A percentile compares a stretch with the other conserved stretches of the same genome.
Evolutionary conservation across 2,329 filamentous ascomycete genomes (phyloP).

Genomic region (Sporothrix euskadiensis): DNA sequence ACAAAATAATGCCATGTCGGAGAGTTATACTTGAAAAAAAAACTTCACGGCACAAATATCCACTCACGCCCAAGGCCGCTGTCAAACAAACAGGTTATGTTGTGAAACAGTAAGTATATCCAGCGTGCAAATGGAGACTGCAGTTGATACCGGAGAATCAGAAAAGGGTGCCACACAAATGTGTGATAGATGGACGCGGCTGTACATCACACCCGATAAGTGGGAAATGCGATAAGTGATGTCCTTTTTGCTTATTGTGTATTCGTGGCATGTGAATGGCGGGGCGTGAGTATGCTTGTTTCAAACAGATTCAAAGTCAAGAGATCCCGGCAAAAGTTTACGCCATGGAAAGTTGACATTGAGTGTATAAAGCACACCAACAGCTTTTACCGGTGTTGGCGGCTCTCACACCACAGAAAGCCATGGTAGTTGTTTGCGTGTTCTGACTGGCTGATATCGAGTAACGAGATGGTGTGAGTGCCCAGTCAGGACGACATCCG

Average conservation of each 20-base stretch:
- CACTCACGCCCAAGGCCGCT: background rate
- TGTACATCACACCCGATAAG: background rate
- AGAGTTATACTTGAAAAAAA: background rate
- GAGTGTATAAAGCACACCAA: constrained; percentile 10
- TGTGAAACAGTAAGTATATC: background rate
- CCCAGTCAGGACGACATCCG: background rate
- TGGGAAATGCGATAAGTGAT: constrained; percentile 5
- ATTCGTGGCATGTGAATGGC: background rate
- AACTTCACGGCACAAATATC: background rate
- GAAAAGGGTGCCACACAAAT: background rate
- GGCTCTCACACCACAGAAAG: background rate
- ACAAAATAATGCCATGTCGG: background rate
- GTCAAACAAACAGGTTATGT: constrained; percentile 2
- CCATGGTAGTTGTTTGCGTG: background rate
- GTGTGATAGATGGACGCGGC: background rate
- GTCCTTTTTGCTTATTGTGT: background rate
- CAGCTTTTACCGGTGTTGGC: background rate
- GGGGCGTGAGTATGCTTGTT: background rate
- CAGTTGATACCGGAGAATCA: background rate
- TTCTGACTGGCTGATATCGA: background rate
- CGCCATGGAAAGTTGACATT: constrained; percentile 10
- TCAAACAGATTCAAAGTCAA: background rate
- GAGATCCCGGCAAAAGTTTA: background rate
- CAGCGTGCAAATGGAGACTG: background rate
- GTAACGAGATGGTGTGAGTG: background rate